phyloP scores from a whole-genome alignment of 768 basidiomycete species.

The Boletales sp. region DNA sequence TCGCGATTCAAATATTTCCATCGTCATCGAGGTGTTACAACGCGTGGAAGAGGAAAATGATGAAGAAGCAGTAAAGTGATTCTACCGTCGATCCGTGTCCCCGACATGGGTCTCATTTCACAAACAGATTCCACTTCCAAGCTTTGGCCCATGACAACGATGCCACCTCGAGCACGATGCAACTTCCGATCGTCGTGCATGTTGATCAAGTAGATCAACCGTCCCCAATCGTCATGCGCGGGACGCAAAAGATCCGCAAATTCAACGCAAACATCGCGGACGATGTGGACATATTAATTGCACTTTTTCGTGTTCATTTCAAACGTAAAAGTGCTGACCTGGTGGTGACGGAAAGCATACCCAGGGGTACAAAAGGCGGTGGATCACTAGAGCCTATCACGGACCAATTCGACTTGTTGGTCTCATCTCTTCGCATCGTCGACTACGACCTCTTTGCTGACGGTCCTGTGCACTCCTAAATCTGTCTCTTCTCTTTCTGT shows the following conservation, averaged over 20 bases:
- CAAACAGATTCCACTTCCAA: constrained; percentile 80
- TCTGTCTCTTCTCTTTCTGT: not conserved
- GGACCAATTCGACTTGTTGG: constrained; percentile 52
- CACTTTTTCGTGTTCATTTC: constrained; percentile 70
- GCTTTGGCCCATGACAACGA: constrained; percentile 90
- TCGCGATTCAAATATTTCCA: constrained; percentile 61
- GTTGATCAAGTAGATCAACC: constrained; percentile 47
- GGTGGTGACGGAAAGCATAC: constrained; percentile 82
- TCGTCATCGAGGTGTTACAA: constrained; percentile 83
- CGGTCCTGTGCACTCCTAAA: not conserved
- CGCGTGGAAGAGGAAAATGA: constrained; percentile 57
- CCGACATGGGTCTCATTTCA: not conserved
- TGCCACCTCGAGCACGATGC: constrained; percentile 50
- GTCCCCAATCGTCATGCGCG: constrained; percentile 57
- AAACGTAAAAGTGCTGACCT: constrained; percentile 65
- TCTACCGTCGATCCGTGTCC: constrained; percentile 2
- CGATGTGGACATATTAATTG: constrained; percentile 72
- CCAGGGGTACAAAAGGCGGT: constrained; percentile 37
- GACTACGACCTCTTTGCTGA: constrained; percentile 63
- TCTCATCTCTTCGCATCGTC: constrained; percentile 57
- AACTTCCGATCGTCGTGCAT: constrained; percentile 35
- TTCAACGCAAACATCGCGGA: constrained; percentile 64
- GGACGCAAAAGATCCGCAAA: constrained; percentile 72
- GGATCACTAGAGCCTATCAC: constrained; percentile 35
- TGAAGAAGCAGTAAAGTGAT: constrained; percentile 68